Percentiles rank a stretch among this genome's conserved stretches.
phyloP scores from a whole-genome alignment of 805 yeast species.

The Cyberlindnera xylosilytica region DNA sequence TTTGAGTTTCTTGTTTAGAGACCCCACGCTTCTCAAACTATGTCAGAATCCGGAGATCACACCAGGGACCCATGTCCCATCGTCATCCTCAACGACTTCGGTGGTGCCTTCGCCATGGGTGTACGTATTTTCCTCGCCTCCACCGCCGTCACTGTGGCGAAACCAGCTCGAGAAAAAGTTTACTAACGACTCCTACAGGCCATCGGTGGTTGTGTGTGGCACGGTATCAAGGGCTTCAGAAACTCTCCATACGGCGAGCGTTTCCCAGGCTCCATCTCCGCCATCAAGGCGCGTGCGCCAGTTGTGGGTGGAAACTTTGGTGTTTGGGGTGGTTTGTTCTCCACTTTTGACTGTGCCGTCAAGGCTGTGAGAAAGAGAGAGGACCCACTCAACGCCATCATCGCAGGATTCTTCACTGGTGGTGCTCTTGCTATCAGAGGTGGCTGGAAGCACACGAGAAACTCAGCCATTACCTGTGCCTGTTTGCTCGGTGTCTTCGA shows the following conservation, averaged over 20 bases:
- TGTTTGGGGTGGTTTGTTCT: constrained; percentile 98
- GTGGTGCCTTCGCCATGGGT: constrained; percentile 99
- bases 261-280: constrained; percentile 81
- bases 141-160: too few relatives aligned
- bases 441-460: constrained; percentile 95
- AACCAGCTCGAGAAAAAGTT: neutral
- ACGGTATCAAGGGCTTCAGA: constrained; percentile 97
- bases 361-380: constrained; percentile 96
- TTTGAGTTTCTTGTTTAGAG: too few relatives aligned
- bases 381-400: constrained; percentile 97
- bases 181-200: constrained; percentile 24
- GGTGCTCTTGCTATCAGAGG: constrained; percentile 98
- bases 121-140: too few relatives aligned
- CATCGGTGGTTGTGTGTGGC: constrained; percentile 98
- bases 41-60: constrained; percentile 79
- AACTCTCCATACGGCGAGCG: constrained; percentile 98
- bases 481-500: constrained; percentile 94
- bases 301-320: constrained; percentile 99
- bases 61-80: constrained; percentile 99
- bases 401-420: constrained; percentile 97
- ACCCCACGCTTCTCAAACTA: neutral
- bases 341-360: constrained; percentile 92
- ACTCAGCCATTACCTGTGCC: constrained; percentile 96
- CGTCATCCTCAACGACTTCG: constrained; percentile 93
- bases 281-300: constrained; percentile 95